These are phyloP conservation scores for Metschnikowia bowlesiae DNA, from an alignment of 805 yeast genomes.

Conservation along the genomic window DNA sequence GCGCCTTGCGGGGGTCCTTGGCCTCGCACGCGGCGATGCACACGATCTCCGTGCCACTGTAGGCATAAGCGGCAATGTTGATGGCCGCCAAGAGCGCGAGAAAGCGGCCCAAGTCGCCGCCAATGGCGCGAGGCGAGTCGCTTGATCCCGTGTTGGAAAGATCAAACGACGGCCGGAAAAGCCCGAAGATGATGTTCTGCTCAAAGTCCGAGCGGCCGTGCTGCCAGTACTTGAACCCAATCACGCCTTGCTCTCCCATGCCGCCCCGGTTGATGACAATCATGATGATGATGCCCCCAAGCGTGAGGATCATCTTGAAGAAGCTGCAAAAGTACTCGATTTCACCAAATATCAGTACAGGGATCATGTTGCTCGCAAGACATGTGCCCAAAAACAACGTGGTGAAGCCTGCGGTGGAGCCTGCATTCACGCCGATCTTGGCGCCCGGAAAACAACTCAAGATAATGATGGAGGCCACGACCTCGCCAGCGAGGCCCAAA, in stretches of 20 bases:
- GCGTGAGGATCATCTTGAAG: conserved; percentile 49
- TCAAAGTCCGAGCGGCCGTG: conserved; percentile 44
- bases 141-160: conserved; percentile 52
- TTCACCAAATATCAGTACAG: conserved; percentile 72
- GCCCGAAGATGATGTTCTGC: conserved; percentile 54
- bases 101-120: conserved; percentile 57
- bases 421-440: conserved; percentile 42
- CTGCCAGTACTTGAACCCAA: conserved; percentile 76
- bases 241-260: conserved; percentile 29
- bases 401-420: conserved; percentile 59
- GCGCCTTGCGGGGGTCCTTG: conserved; percentile 69
- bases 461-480: conserved; percentile 77
- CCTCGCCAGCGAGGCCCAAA: conserved; percentile 71
- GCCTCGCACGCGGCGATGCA: conserved; percentile 84
- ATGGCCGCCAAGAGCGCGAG: conserved; percentile 58
- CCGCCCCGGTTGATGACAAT: conserved; percentile 61
- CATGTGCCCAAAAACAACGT: conserved; percentile 50
- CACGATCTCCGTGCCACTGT: conserved; percentile 78
- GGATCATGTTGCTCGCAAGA: conserved; percentile 52
- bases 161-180: conserved; percentile 70
- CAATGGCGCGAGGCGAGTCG: conserved; percentile 52
- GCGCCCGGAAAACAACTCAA: conserved; percentile 60
- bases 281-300: conserved; percentile 57
- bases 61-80: conserved; percentile 66
- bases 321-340: conserved; percentile 61